Percentiles rank a stretch among this genome's conserved stretches.
These are phyloP conservation scores for Coemansia sp. DNA, from an alignment of 192 early-diverging fungal genomes.

Conservation along the genomic window DNA sequence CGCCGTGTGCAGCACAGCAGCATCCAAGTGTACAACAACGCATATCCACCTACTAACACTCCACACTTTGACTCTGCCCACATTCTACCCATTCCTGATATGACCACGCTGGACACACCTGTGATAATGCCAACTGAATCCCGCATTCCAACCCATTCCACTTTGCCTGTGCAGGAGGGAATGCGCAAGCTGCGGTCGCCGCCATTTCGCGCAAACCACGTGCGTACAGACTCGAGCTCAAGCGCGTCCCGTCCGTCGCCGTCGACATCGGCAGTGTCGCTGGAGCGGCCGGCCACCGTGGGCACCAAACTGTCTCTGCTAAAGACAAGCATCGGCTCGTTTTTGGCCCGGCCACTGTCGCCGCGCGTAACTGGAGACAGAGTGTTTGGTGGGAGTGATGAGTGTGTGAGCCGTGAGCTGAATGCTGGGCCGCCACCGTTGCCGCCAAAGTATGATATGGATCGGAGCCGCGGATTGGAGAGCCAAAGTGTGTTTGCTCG, in stretches of 20 bases:
- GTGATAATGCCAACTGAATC: too few species aligned
- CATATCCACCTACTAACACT: too few species aligned
- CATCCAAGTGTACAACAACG: too few species aligned
- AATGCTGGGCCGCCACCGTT: too few species aligned
- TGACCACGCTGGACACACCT: too few species aligned
- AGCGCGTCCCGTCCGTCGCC: conserved; percentile 7
- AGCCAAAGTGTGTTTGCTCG: not conserved
- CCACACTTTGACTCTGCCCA: too few species aligned
- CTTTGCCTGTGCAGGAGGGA: not conserved
- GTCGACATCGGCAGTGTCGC: not conserved
- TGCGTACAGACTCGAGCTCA: conserved; percentile 10
- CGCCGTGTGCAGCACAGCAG: too few species aligned
- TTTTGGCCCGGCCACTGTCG: conserved; percentile 23
- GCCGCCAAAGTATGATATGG: too few species aligned
- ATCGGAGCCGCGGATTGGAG: not conserved
- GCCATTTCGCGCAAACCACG: conserved; percentile 4
- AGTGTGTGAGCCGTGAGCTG: too few species aligned
- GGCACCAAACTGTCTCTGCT: conserved; percentile 16
- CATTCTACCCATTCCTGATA: too few species aligned
- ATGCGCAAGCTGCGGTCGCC: conserved; percentile 1
- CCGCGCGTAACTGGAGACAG: conserved; percentile 4
- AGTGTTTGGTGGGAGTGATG: too few species aligned
- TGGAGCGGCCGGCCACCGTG: conserved; percentile 1
- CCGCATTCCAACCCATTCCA: too few species aligned
- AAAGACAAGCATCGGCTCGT: conserved; percentile 35